A percentile compares a stretch with the other conserved stretches of the same genome.
Evolutionary conservation across 805 yeast species (phyloP).

Genomic region (Suhomyces tanzawaensis): DNA sequence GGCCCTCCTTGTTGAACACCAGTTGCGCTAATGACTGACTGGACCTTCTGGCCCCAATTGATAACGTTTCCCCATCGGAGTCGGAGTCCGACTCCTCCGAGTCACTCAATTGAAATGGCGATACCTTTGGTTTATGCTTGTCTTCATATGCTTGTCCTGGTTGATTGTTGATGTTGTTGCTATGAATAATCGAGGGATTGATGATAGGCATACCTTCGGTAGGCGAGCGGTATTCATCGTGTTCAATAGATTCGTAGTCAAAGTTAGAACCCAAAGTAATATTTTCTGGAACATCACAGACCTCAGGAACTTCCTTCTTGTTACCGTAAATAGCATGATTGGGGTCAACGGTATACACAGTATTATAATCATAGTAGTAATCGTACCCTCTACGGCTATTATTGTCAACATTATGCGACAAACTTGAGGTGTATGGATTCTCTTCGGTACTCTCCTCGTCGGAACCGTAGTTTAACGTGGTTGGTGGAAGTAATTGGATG

Average conservation of each 20-base stretch:
- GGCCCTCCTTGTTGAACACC: constrained; percentile 25
- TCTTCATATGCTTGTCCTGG: constrained; percentile 1
- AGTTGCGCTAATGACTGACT: constrained; percentile 45
- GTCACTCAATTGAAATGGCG: constrained; percentile 15
- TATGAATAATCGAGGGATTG: constrained; percentile 15
- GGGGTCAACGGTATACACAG: constrained; percentile 62
- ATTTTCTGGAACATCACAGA: constrained; percentile 48
- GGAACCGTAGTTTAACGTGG: constrained; percentile 76
- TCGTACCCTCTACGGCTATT: constrained; percentile 65
- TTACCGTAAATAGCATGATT: constrained; percentile 38
- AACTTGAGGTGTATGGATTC: constrained; percentile 48
- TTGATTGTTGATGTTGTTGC: constrained; percentile 8
- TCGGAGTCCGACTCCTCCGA: constrained; percentile 18
- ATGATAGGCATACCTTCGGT: constrained; percentile 26
- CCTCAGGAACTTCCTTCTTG: constrained; percentile 32
- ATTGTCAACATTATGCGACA: constrained; percentile 71
- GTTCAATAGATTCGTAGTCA: constrained; percentile 36
- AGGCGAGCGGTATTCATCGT: constrained; percentile 16
- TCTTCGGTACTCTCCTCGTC: constrained; percentile 64
- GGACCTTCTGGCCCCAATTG: constrained; percentile 37
- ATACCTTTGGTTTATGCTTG: neutral
- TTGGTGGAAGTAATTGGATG: constrained; percentile 81
- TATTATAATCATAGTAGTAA: constrained; percentile 75
- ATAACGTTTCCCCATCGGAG: constrained; percentile 34
- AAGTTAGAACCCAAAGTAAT: constrained; percentile 39